phyloP scores from a whole-genome alignment of 495 filamentous ascomycete species.

The Tuber brumale region DNA sequence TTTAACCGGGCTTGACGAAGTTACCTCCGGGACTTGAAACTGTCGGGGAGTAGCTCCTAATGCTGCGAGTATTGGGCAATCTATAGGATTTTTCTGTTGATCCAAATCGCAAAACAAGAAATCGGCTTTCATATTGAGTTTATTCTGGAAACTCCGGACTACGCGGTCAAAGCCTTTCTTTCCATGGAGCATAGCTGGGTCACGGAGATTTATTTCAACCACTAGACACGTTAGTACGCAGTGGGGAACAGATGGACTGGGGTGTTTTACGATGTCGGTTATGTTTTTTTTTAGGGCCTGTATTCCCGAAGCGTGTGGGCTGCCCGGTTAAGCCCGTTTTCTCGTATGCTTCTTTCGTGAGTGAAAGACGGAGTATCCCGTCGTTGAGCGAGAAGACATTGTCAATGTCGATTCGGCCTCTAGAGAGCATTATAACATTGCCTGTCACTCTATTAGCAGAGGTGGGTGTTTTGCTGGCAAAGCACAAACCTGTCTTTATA shows the following conservation, averaged over 20 bases:
- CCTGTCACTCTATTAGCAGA: constrained; percentile 49
- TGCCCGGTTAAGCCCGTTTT: constrained; percentile 74
- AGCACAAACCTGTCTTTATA: constrained; percentile 67
- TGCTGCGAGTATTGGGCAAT: constrained; percentile 37
- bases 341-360: constrained; percentile 81
- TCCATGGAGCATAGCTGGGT: constrained; percentile 76
- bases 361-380: constrained; percentile 68
- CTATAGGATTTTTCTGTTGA: constrained; percentile 1
- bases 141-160: constrained; percentile 76
- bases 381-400: constrained; percentile 68
- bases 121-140: constrained; percentile 60
- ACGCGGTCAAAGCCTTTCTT: constrained; percentile 87
- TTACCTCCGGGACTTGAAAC: constrained; percentile 48
- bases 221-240: constrained; percentile 49
- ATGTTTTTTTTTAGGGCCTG: constrained; percentile 49
- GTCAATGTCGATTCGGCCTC: constrained; percentile 72
- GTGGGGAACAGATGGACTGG: not conserved
- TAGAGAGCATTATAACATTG: constrained; percentile 83
- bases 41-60: constrained; percentile 50
- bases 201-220: constrained; percentile 72
- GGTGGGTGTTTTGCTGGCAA: not conserved
- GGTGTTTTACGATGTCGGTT: constrained; percentile 49
- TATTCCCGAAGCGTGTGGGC: constrained; percentile 45
- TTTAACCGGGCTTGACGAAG: not conserved
- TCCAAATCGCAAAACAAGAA: constrained; percentile 75